Evolutionary conservation across 495 filamentous ascomycete genomes (phyloP), one percentile per base, ranked within the genome.

Genomic region (Poronia punctata): DNA sequence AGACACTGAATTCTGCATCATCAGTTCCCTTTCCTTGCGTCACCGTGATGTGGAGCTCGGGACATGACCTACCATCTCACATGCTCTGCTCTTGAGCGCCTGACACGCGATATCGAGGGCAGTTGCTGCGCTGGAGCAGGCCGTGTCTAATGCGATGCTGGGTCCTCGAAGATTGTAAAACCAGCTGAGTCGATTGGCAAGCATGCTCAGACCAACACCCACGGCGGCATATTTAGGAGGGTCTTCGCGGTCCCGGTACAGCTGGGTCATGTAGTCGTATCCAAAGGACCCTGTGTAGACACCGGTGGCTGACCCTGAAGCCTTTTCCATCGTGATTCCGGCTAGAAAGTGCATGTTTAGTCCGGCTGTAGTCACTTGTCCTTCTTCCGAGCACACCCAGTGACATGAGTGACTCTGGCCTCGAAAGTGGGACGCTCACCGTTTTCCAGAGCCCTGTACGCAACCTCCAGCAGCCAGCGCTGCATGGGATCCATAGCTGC

Each of bases 131-230:
- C 80, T 83, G 5, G 84, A 88, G 54, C 84, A 89, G 6, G 87
- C 87, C 3, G 87, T 89, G 56, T 87, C 83, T 14, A 87, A 63
- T 34, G 73, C 80, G 52, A 79, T 76, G 34, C 78, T 50, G 0
- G 54, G 56, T 7, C 67, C 63, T 11, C 54, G 50, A 45, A 61
- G 57, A 35, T 61, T 65, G 47, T 71, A 75, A 40, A 66, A 74
- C 25, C 72, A 68, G 0, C 71, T 61, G 12, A 76, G 49, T 3
- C 87, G 72, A 31, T 77, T 76, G 8, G 73, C 66, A 1, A 78
- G 59, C 17, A 80, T 67, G 1, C 61, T 53, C 1, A 59, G 57
- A 48, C 64, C 65, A 20, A 66, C 64, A n/a, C 67, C 67, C 0
- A 57, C 54, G 7, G 54, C 55, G 10, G 63, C 61, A 32, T 62